Evolutionary conservation across 495 filamentous ascomycete genomes (phyloP), one percentile per base, ranked within the genome.

Genomic region (Tetracladium setigerum): DNA sequence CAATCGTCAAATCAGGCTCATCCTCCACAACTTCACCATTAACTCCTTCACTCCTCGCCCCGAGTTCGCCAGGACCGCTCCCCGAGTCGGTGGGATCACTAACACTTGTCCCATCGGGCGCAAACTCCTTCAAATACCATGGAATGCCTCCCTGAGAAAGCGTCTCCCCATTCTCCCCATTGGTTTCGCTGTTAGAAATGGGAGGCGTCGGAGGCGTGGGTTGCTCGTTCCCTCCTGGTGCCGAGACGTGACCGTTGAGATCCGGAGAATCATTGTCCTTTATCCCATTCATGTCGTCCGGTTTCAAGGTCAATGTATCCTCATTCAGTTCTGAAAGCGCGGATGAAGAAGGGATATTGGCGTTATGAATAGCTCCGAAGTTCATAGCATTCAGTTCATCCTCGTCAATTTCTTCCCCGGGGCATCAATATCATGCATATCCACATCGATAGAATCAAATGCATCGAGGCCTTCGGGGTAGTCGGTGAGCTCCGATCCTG

Each of bases 91-190:
- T n/a, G n/a, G n/a, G n/a, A n/a, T n/a, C n/a, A n/a, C 52, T 67
- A 16, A 87, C 68, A 1, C 76, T 87, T 0, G 86, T 94, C 14
- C 91, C 89, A 42, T 76, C 60, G 0, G 84, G 86, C 32, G 91
- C 79, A 57, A 92, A 91, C 10, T 79, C 76, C 51, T 88, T 72
- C 56, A 95, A 79, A 66, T 94, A 96, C 89, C 90, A 95, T 10
- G 85, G 82, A 6, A 91, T 72, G 11, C 89, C 89, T 38, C 89
- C 89, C 40, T 82, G 68, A 4, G 76, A 71, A 30, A 92, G 65
- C 4, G 74, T 67, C 14, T 79, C 72, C 9, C 71, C 63, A 11
- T 38, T 18, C 3, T 50, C 48, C 31, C 11, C 17, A 18, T 8
- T 41, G 11, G 36, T 35, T 77, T 68, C 48, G 40, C 54, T 49